These are phyloP conservation scores for Capronia epimyces DNA, from an alignment of 2,329 filamentous ascomycete genomes.

Conservation along the genomic window DNA sequence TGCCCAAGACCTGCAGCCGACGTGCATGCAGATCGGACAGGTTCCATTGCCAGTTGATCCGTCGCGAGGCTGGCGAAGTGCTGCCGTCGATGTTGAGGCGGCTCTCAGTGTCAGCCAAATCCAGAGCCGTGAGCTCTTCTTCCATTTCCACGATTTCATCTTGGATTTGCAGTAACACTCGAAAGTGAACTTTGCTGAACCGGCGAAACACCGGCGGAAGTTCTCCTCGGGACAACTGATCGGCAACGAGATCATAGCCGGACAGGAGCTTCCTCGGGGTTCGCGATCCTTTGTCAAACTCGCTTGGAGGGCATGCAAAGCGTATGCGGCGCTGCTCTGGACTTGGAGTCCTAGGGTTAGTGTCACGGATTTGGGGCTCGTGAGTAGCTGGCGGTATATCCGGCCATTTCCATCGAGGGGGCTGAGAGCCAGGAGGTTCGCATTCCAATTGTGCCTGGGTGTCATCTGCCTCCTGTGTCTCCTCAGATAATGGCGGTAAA, in stretches of 20 bases:
- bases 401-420: constrained; percentile 17
- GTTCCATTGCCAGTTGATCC: constrained; percentile 44
- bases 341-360: constrained; percentile 8
- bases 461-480: constrained; percentile 8
- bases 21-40: constrained; percentile 50
- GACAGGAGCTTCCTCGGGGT: constrained; percentile 9
- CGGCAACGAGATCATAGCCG: constrained; percentile 57
- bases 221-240: constrained; percentile 44
- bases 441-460: constrained; percentile 2
- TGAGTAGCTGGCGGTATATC: constrained; percentile 19
- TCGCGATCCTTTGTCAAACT: constrained; percentile 3
- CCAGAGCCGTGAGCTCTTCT: constrained; percentile 65
- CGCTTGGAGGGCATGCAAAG: background rate
- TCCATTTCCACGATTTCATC: constrained; percentile 79
- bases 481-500: constrained; percentile 18
- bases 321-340: constrained; percentile 7
- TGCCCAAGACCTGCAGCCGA: constrained; percentile 50
- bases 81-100: constrained; percentile 33
- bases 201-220: constrained; percentile 67
- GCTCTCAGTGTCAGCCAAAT: constrained; percentile 42
- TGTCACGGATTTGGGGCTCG: background rate
- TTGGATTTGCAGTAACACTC: constrained; percentile 74
- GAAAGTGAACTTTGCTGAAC: constrained; percentile 76
- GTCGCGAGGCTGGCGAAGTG: constrained; percentile 37
- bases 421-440: constrained; percentile 3